Conservation (phyloP, 805 yeast genomes). For the Candida nanaspora region DNA sequence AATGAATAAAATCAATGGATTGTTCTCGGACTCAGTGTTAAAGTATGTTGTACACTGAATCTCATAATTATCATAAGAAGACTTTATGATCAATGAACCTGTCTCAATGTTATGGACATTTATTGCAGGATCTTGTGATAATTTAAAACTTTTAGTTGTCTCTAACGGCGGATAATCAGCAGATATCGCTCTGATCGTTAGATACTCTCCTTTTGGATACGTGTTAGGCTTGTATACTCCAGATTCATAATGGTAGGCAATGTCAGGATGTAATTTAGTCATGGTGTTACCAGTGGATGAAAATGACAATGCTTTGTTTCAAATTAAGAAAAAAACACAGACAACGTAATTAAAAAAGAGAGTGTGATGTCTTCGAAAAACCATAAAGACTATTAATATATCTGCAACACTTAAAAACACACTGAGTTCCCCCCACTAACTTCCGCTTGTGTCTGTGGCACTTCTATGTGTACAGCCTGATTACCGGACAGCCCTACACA, state of each 20-base stretch:
- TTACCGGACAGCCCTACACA: no score
- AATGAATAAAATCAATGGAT: neutral
- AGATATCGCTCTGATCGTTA: neutral
- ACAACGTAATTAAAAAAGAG: no score
- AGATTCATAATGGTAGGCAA: neutral
- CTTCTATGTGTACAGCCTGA: no score
- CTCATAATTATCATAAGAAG: neutral
- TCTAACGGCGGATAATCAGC: neutral
- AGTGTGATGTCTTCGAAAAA: no score
- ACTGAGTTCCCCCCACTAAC: no score
- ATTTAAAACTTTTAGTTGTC: neutral
- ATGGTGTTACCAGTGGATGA: no score
- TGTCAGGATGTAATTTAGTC: neutral
- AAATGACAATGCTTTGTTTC: no score
- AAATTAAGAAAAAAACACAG: no score
- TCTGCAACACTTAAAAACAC: no score
- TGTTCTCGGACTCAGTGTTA: neutral
- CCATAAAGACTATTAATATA: no score
- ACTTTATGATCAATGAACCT: neutral
- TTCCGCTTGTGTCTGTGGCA: no score
- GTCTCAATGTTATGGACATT: neutral
- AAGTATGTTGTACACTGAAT: neutral
- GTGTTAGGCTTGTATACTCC: neutral
- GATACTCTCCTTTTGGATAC: neutral
- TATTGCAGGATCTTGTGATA: neutral